A percentile compares a stretch with the other conserved stretches of the same genome.
Evolutionary conservation across 139 green algal genomes (phyloP).

Genomic region (Haematococcus lacustris): DNA sequence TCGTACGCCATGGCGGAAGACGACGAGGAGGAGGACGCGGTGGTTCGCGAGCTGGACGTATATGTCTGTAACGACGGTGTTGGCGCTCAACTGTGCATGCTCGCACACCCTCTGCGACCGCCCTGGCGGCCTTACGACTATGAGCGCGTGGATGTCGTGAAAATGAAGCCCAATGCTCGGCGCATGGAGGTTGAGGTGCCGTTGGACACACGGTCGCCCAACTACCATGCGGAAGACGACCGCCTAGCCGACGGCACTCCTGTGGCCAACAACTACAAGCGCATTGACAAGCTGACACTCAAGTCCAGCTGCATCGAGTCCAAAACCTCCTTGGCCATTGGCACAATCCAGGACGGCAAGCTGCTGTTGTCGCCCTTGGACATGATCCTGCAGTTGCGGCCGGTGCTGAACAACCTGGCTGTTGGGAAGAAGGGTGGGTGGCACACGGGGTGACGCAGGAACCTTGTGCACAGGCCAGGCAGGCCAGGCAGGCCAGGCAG

Average conservation of each 20-base stretch:
- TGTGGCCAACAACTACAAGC: slow-evolving; percentile 8
- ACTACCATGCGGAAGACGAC: slow-evolving; percentile 51
- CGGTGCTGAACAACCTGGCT: slow-evolving; percentile 63
- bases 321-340: slow-evolving; percentile 42
- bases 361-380: slow-evolving; percentile 74
- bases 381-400: slow-evolving; percentile 73
- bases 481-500: too few species aligned
- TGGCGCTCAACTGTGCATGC: slow-evolving; percentile 57
- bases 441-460: too few species aligned
- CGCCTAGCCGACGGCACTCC: neutral
- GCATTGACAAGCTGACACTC: slow-evolving; percentile 40
- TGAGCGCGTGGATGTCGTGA: slow-evolving; percentile 37
- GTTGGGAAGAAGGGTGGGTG: slow-evolving; percentile 12
- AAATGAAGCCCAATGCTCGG: slow-evolving; percentile 56
- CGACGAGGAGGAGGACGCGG: slow-evolving; percentile 33
- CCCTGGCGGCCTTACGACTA: slow-evolving; percentile 69
- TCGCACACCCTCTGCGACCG: slow-evolving; percentile 75
- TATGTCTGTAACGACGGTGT: slow-evolving; percentile 50
- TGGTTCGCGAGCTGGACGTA: slow-evolving; percentile 65
- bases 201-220: slow-evolving; percentile 46
- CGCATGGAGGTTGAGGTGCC: slow-evolving; percentile 54
- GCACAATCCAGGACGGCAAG: slow-evolving; percentile 46
- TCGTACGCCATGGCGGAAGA: neutral
- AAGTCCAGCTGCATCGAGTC: slow-evolving; percentile 40
- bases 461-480: neutral